Base-by-base conservation (phyloP, 352 stramenopile species). In the Phytophthora fragariae region DNA sequence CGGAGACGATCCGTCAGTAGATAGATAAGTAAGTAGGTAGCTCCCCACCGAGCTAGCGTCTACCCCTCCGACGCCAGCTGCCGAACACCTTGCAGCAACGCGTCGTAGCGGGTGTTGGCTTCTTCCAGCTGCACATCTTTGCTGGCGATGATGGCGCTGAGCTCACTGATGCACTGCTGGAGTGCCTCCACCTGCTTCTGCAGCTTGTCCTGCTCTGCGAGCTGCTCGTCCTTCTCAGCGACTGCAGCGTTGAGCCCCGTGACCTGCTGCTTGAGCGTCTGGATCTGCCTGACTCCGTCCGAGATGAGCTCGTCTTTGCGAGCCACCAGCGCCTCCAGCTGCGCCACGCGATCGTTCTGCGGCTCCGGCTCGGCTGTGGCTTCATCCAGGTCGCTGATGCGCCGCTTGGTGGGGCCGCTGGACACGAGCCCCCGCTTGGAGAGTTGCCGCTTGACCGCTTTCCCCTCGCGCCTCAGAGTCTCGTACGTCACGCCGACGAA, bases 131-230 rank as follows among this genome's bases (percentile, higher is more conserved):
- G 35, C 24, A 50, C 24, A n/a, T 74, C 67, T 17, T 74, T 70
- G 35, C 27, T 65, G 31, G 54, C 61, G 39, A 74, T 74, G 39
- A 74, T 70, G 47, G 53, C 54, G 47, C 61, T 69, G 44, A 74
- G 67, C 24, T 70, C 61, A 41, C 44, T 65, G 53, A 74, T 47
- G 46, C 67, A 74, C 14, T 65, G 60, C 27, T 70, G 54, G 3
- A 74, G 41, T 1, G 60, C 50, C 19, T 70, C 53, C 60, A 52
- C 35, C 60, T 70, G 53, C 52, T 69, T 73, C 19, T 57, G 49
- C 33, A 19, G 21, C 27, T 73, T 68, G 1, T 61, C 39, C 27
- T 55, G 39, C 10, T 65, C 44, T 17, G 14, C 33, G 19, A 61
- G 33, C n/a, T 61, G 53, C 27, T 65, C 53, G 31, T 61, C 55